These are phyloP conservation scores for Myxozyma geophila DNA, from an alignment of 805 yeast species.

Conservation along the genomic window DNA sequence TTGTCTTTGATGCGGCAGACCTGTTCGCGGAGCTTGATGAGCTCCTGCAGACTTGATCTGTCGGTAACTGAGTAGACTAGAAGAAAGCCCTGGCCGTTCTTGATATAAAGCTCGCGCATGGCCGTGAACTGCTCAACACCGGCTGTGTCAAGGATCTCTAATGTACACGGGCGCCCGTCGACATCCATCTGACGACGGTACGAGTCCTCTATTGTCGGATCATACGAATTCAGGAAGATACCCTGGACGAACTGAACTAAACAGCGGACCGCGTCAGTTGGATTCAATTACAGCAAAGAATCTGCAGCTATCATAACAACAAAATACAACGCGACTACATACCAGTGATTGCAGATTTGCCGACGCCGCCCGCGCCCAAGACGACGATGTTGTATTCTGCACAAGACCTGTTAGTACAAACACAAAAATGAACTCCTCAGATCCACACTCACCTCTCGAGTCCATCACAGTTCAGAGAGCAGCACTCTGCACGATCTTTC, in stretches of 20 bases:
- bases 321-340: neutral
- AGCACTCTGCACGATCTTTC: no score
- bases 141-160: constrained; percentile 90
- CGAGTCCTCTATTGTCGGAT: constrained; percentile 96
- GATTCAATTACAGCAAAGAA: neutral
- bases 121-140: constrained; percentile 97
- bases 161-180: constrained; percentile 84
- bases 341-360: constrained; percentile 54
- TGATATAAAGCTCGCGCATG: constrained; percentile 72
- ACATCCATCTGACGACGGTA: constrained; percentile 87
- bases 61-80: constrained; percentile 85
- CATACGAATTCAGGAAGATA: constrained; percentile 54
- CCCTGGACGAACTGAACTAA: constrained; percentile 35
- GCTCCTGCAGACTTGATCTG: constrained; percentile 73
- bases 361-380: constrained; percentile 97
- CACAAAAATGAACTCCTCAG: neutral
- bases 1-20: constrained; percentile 79
- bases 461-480: no score
- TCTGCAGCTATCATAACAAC: no score
- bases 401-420: neutral
- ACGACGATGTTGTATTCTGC: constrained; percentile 65
- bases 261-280: neutral
- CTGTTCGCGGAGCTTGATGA: constrained; percentile 81
- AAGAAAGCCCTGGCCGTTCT: constrained; percentile 84
- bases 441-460: neutral